These are phyloP conservation scores for Alternaria consortialis DNA, from an alignment of 2,329 filamentous ascomycete genomes.

Conservation along the genomic window DNA sequence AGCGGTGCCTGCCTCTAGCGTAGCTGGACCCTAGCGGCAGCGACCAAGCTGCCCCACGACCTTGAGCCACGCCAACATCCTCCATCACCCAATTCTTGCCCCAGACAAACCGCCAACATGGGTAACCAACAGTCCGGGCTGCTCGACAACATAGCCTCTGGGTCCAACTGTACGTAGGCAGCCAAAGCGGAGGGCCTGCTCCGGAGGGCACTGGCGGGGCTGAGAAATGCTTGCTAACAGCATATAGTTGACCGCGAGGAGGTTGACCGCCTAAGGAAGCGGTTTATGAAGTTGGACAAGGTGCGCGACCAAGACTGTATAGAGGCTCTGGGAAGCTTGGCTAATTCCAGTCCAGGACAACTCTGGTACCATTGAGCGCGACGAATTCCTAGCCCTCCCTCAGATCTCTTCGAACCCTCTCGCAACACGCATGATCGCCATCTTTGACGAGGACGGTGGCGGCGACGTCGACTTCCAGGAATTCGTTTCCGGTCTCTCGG, in stretches of 20 bases:
- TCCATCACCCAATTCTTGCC: slow-evolving; percentile 22
- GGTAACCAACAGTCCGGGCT: slow-evolving; percentile 70
- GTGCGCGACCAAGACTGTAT: slow-evolving; percentile 58
- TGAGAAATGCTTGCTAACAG: slow-evolving; percentile 40
- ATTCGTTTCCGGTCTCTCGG: slow-evolving; percentile 93
- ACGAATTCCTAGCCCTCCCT: slow-evolving; percentile 95
- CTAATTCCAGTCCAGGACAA: slow-evolving; percentile 72
- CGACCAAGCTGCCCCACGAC: slow-evolving; percentile 32
- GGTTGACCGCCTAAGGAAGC: slow-evolving; percentile 92
- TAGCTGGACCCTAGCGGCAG: slow-evolving; percentile 26
- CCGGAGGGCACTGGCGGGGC: slow-evolving; percentile 36
- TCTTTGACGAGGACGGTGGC: slow-evolving; percentile 98
- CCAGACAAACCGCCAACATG: slow-evolving; percentile 51
- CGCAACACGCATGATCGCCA: slow-evolving; percentile 98
- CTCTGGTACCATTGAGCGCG: slow-evolving; percentile 96
- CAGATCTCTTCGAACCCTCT: slow-evolving; percentile 98
- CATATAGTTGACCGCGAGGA: slow-evolving; percentile 90
- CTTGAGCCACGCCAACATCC: slow-evolving; percentile 23
- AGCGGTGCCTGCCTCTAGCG: slow-evolving; percentile 23
- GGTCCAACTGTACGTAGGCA: slow-evolving; percentile 82
- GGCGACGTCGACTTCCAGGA: slow-evolving; percentile 99
- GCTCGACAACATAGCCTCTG: slow-evolving; percentile 94
- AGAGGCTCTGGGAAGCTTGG: background rate
- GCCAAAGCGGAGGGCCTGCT: slow-evolving; percentile 21
- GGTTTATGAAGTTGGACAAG: slow-evolving; percentile 99